phyloP scores from a whole-genome alignment of 1,284 basidiomycete species.

The Butyriboletus regius region DNA sequence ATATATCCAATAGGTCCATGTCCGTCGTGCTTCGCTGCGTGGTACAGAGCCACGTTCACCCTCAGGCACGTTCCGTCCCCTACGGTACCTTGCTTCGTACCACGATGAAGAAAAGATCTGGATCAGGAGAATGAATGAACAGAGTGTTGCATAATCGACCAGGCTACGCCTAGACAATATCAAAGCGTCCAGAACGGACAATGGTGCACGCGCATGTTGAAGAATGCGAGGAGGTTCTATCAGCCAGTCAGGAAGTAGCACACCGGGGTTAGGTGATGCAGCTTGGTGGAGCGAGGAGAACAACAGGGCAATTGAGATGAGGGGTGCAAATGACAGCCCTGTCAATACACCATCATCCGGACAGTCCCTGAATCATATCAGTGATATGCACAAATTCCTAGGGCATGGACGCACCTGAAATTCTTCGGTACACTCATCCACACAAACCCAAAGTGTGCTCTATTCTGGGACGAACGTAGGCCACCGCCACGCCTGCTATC shows the following conservation, averaged over 20 bases:
- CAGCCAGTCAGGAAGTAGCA: slow-evolving; percentile 59
- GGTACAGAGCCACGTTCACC: slow-evolving; percentile 68
- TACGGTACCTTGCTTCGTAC: slow-evolving; percentile 52
- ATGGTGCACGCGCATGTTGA: slow-evolving; percentile 35
- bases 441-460: slow-evolving; percentile 58
- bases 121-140: slow-evolving; percentile 68
- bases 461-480: slow-evolving; percentile 30
- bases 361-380: slow-evolving; percentile 50
- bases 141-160: slow-evolving; percentile 71
- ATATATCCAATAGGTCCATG: slow-evolving; percentile 59
- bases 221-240: slow-evolving; percentile 62
- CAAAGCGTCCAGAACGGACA: slow-evolving; percentile 55
- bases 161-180: slow-evolving; percentile 66
- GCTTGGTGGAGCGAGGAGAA: slow-evolving; percentile 43
- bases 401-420: slow-evolving; percentile 51
- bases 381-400: slow-evolving; percentile 1
- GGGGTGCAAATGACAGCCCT: slow-evolving; percentile 69
- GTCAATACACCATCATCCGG: slow-evolving; percentile 78
- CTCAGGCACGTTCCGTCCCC: slow-evolving; percentile 41
- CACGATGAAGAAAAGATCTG: slow-evolving; percentile 72
- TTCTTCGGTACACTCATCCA: slow-evolving; percentile 89
- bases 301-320: slow-evolving; percentile 64
- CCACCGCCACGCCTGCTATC: slow-evolving; percentile 38
- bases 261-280: slow-evolving; percentile 21
- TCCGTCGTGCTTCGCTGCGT: slow-evolving; percentile 58